Evolutionary conservation across 106 monocot species (phyloP).

Genomic region (Dendrobium chrysotoxum): DNA sequence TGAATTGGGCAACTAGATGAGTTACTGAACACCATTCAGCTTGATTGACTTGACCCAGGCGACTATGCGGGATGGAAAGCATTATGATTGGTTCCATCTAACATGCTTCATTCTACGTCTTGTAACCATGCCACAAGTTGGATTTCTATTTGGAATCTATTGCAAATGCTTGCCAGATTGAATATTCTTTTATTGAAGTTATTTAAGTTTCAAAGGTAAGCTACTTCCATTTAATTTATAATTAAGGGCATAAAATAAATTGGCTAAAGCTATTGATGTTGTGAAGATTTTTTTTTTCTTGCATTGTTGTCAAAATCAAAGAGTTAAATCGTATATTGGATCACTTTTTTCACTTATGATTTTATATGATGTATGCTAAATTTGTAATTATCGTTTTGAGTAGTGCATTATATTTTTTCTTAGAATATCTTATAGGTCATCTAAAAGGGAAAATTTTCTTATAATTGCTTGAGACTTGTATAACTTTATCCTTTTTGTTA

Average conservation of each 20-base stretch:
- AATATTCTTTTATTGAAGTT: not conserved
- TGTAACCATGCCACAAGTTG: not conserved
- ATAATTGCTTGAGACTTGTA: not conserved
- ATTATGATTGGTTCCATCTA: not conserved
- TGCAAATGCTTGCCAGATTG: not conserved
- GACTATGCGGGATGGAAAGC: not conserved
- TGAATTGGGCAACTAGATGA: no score
- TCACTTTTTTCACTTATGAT: not conserved
- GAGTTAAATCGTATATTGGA: not conserved
- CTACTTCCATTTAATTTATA: not conserved
- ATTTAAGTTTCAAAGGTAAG: not conserved
- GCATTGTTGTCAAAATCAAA: not conserved
- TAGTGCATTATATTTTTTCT: not conserved
- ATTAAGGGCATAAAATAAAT: not conserved
- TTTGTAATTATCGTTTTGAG: not conserved
- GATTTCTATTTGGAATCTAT: not conserved
- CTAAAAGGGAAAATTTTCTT: not conserved
- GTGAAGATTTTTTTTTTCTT: not conserved
- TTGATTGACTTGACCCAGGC: not conserved
- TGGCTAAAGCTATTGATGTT: not conserved
- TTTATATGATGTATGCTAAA: not conserved
- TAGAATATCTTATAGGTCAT: not conserved
- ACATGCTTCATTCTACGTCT: not conserved
- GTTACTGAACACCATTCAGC: no score
- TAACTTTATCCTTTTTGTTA: not conserved